Evolutionary conservation across 2,329 filamentous ascomycete genomes (phyloP).

Genomic region (Madurella fahalii): DNA sequence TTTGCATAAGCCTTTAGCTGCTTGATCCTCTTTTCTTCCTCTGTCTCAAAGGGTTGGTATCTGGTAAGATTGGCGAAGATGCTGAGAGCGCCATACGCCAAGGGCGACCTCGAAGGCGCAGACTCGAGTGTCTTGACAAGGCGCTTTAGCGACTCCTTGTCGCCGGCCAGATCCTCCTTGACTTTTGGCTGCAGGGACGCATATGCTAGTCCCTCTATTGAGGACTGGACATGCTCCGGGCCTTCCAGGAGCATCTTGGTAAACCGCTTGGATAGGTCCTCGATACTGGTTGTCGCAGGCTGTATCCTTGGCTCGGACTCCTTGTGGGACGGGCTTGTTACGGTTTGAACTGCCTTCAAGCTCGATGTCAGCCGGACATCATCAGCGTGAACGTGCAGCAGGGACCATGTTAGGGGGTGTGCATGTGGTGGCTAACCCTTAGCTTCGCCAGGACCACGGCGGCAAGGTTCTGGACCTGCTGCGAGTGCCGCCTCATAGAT

Average conservation of each 20-base stretch:
- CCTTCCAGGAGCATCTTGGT: slow-evolving; percentile 61
- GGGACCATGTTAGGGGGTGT: slow-evolving; percentile 22
- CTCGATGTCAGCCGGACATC: slow-evolving; percentile 47
- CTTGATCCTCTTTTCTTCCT: slow-evolving; percentile 87
- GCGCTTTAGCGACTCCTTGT: slow-evolving; percentile 63
- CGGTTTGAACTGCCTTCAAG: slow-evolving; percentile 51
- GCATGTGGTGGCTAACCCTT: slow-evolving; percentile 50
- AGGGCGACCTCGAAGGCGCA: slow-evolving; percentile 60
- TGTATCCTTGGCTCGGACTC: slow-evolving; percentile 42
- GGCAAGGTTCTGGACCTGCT: slow-evolving; percentile 60
- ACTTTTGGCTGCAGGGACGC: slow-evolving; percentile 80
- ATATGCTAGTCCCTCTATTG: slow-evolving; percentile 89
- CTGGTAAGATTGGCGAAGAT: slow-evolving; percentile 80
- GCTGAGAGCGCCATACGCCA: slow-evolving; percentile 81
- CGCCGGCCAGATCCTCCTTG: slow-evolving; percentile 73
- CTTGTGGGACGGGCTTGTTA: slow-evolving; percentile 32
- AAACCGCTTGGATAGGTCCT: slow-evolving; percentile 62
- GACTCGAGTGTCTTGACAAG: slow-evolving; percentile 61
- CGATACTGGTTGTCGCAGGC: slow-evolving; percentile 56
- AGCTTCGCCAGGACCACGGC: slow-evolving; percentile 74
- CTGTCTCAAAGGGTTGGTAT: slow-evolving; percentile 72
- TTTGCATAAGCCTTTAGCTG: slow-evolving; percentile 95
- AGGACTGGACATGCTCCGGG: slow-evolving; percentile 59
- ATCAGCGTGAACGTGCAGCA: slow-evolving; percentile 24
- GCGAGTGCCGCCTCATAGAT: slow-evolving; percentile 57